Percentiles rank a stretch among this genome's conserved stretches.
phyloP scores from a whole-genome alignment of 495 filamentous ascomycete genomes.

The Neurospora sp. region DNA sequence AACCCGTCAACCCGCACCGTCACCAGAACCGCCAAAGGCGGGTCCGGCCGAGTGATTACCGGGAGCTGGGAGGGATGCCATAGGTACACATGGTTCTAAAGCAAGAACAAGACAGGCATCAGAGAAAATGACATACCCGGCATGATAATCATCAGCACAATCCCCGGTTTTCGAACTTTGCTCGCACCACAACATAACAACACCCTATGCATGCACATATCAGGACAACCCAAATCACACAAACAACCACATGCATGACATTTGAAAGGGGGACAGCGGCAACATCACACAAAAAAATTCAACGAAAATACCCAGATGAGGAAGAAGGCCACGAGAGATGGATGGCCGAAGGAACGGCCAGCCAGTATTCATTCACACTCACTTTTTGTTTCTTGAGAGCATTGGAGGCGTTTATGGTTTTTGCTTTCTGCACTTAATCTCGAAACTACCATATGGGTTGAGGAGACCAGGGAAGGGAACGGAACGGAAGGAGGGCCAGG shows the following conservation, averaged over 20 bases:
- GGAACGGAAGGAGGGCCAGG: too few species aligned
- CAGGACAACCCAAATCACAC: not conserved
- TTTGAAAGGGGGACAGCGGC: not conserved
- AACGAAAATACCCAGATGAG: not conserved
- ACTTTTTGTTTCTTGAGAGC: not conserved
- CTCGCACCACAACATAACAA: not conserved
- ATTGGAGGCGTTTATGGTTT: not conserved
- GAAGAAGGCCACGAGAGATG: not conserved
- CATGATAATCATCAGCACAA: not conserved
- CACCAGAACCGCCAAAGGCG: slow-evolving; percentile 70
- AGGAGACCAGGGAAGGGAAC: too few species aligned
- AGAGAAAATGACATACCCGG: not conserved
- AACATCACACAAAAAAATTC: not conserved
- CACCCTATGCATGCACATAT: not conserved
- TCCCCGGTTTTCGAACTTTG: not conserved
- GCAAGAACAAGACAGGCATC: not conserved
- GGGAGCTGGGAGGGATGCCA: slow-evolving; percentile 51
- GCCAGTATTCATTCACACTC: not conserved
- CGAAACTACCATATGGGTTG: not conserved
- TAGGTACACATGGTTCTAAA: not conserved
- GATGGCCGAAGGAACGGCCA: not conserved
- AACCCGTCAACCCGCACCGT: slow-evolving; percentile 90
- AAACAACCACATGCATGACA: not conserved
- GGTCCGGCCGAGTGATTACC: slow-evolving; percentile 79
- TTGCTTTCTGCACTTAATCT: not conserved